Conservation (phyloP, 441 rosid species). For the Adansonia gregorii region DNA sequence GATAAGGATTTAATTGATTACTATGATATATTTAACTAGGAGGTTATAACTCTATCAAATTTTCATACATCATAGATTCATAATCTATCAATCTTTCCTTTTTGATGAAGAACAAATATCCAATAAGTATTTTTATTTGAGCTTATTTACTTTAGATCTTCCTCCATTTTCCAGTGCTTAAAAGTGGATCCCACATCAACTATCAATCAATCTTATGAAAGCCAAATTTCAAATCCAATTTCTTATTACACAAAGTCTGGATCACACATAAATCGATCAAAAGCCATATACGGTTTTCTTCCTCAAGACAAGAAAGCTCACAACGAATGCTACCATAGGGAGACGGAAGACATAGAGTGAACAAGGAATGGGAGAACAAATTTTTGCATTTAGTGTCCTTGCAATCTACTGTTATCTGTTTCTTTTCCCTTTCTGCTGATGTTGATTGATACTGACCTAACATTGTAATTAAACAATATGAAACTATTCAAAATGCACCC, state of each 20-base stretch:
- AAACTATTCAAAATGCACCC: not conserved
- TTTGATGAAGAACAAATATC: not conserved
- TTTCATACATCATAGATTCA: not conserved
- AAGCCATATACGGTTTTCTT: not conserved
- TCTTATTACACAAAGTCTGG: conserved; percentile 3
- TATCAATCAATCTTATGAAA: conserved; percentile 14
- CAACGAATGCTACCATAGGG: not conserved
- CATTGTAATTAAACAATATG: not conserved
- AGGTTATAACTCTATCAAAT: not conserved
- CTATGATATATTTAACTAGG: not conserved
- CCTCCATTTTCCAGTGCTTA: not conserved
- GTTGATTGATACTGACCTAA: conserved; percentile 7
- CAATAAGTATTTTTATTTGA: conserved; percentile 7
- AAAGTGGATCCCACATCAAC: not conserved
- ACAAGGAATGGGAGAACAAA: conserved; percentile 4
- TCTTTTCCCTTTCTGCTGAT: not conserved
- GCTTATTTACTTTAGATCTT: not conserved
- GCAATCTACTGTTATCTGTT: conserved; percentile 8
- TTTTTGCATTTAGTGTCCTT: not conserved
- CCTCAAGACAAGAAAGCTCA: not conserved
- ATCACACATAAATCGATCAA: not conserved
- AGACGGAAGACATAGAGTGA: not conserved
- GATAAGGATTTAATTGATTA: not conserved
- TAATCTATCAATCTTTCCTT: not conserved
- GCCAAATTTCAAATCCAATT: conserved; percentile 12